Conservation (phyloP, 495 filamentous ascomycete genomes). For the Massariosphaeria phaeospora region DNA sequence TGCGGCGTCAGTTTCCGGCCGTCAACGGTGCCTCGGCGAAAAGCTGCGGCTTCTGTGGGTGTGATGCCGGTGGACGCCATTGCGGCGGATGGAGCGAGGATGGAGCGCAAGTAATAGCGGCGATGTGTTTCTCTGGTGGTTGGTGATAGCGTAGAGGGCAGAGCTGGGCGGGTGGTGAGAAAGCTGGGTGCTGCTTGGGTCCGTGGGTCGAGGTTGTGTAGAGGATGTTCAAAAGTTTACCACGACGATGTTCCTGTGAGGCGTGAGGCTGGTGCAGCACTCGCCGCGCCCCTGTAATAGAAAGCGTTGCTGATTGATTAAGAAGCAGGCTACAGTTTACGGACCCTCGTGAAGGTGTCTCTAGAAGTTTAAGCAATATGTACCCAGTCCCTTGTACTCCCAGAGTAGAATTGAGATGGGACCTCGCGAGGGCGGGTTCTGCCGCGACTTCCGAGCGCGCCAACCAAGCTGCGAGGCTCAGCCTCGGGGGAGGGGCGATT, state of each 20-base stretch:
- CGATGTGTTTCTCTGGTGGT: neutral
- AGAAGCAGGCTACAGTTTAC: too few relatives aligned
- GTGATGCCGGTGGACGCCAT: conserved; percentile 49
- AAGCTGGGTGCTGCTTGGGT: neutral
- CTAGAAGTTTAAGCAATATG: too few relatives aligned
- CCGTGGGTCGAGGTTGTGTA: neutral
- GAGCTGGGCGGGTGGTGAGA: neutral
- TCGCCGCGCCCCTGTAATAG: too few relatives aligned
- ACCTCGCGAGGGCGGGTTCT: too few relatives aligned
- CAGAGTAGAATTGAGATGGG: too few relatives aligned
- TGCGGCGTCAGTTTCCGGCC: conserved; percentile 56
- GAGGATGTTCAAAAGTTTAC: too few relatives aligned
- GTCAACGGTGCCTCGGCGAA: conserved; percentile 59
- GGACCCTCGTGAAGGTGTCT: too few relatives aligned
- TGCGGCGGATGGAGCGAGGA: conserved; percentile 11
- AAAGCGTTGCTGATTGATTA: too few relatives aligned
- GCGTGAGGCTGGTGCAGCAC: conserved; percentile 14
- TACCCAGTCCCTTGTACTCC: too few relatives aligned
- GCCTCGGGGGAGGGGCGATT: conserved; percentile 15
- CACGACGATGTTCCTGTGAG: neutral
- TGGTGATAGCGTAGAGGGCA: neutral
- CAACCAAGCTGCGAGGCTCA: too few relatives aligned
- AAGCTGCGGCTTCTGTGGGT: conserved; percentile 51
- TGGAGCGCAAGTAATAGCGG: neutral
- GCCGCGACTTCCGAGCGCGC: too few relatives aligned